These are phyloP conservation scores for Aspergillus heteromorphus DNA, from an alignment of 495 filamentous ascomycete genomes.

Conservation along the genomic window DNA sequence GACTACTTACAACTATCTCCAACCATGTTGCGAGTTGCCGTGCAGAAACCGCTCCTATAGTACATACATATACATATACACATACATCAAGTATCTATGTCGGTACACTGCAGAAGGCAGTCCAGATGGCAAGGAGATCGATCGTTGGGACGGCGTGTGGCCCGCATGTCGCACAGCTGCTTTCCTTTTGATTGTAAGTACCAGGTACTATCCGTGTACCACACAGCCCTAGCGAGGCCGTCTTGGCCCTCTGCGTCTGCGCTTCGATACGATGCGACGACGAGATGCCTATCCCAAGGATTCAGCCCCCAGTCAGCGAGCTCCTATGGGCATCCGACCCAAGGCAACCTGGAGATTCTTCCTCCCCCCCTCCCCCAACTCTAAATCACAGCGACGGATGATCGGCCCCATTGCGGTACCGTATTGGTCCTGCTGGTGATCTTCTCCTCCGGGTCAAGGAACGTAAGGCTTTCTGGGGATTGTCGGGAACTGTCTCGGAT, in stretches of 20 bases:
- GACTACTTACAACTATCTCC: too few relatives aligned
- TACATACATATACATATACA: too few relatives aligned
- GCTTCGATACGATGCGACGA: background rate
- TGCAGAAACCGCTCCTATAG: too few relatives aligned
- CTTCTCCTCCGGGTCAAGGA: background rate
- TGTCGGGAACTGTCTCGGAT: background rate
- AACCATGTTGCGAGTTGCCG: too few relatives aligned
- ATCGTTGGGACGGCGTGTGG: too few relatives aligned
- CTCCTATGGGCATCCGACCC: background rate
- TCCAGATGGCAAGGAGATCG: too few relatives aligned
- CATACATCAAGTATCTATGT: too few relatives aligned
- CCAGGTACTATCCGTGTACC: background rate
- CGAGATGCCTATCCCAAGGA: background rate
- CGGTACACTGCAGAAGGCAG: too few relatives aligned
- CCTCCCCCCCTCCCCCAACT: background rate
- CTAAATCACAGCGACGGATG: background rate
- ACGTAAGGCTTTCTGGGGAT: background rate
- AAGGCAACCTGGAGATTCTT: background rate
- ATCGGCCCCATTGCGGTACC: background rate
- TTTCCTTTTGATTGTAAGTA: background rate
- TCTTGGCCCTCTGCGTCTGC: background rate
- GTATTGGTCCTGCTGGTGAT: background rate
- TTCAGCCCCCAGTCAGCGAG: slow-evolving; percentile 1
- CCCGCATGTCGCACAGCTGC: background rate
- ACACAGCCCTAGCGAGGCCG: background rate